A percentile compares a stretch with the other conserved stretches of the same genome.
phyloP scores from a whole-genome alignment of 768 basidiomycete species.

The Porphyrellus cyaneotinctus region DNA sequence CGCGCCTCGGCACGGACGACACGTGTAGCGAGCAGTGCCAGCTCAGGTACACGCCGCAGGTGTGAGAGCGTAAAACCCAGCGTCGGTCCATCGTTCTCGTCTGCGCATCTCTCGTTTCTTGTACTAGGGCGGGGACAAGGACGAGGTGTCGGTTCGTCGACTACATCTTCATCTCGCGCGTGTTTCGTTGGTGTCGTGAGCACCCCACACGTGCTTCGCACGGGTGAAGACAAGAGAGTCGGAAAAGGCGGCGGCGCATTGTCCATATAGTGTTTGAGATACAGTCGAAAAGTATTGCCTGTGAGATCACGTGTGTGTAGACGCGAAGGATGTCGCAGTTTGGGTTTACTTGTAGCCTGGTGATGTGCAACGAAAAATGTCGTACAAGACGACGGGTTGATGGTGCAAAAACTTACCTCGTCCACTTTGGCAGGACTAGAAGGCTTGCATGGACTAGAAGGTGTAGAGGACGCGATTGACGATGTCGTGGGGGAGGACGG shows the following conservation, averaged over 20 bases:
- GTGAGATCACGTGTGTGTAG: slow-evolving; percentile 66
- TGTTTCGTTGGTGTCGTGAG: slow-evolving; percentile 34
- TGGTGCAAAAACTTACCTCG: slow-evolving; percentile 2
- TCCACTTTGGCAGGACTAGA: slow-evolving; percentile 21
- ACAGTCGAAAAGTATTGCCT: slow-evolving; percentile 66
- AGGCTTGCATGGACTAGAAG: slow-evolving; percentile 28
- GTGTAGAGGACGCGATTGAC: slow-evolving; percentile 27
- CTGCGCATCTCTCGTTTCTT: background rate
- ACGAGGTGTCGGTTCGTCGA: slow-evolving; percentile 13
- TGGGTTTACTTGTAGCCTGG: slow-evolving; percentile 30
- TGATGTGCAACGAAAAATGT: background rate
- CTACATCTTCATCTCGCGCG: slow-evolving; percentile 6
- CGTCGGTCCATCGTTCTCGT: background rate
- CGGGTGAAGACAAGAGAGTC: background rate
- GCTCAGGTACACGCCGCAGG: slow-evolving; percentile 72
- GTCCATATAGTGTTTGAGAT: slow-evolving; percentile 79
- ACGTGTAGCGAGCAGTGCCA: slow-evolving; percentile 57
- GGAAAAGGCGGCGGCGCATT: slow-evolving; percentile 32
- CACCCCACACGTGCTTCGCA: slow-evolving; percentile 2
- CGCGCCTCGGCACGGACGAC: slow-evolving; percentile 61
- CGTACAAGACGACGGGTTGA: background rate
- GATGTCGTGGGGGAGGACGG: slow-evolving; percentile 21
- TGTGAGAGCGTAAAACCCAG: slow-evolving; percentile 69
- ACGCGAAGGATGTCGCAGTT: slow-evolving; percentile 70
- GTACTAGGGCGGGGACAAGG: background rate